These are phyloP conservation scores for Periconia sp. DNA, from an alignment of 2,329 filamentous ascomycete genomes.

Conservation along the genomic window DNA sequence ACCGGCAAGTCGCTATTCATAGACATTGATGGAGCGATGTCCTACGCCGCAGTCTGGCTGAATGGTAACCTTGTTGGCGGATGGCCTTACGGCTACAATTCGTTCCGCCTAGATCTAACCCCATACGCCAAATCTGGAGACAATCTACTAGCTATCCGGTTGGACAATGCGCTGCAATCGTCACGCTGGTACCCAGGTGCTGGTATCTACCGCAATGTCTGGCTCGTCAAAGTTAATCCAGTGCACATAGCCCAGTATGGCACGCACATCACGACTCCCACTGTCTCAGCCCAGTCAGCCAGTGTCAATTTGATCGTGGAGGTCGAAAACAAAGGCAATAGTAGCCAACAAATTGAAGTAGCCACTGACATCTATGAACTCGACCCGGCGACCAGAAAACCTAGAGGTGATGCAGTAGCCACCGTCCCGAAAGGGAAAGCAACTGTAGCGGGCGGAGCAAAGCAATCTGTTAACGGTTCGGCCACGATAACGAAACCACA, in stretches of 20 bases:
- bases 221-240: constrained; percentile 57
- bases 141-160: constrained; percentile 56
- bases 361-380: constrained; percentile 50
- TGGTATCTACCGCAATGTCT: constrained; percentile 62
- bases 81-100: constrained; percentile 60
- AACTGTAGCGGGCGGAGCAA: too few species aligned
- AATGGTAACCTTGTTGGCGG: constrained; percentile 59
- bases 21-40: constrained; percentile 60
- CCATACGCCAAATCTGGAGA: constrained; percentile 46
- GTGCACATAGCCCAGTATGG: constrained; percentile 58
- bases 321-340: constrained; percentile 53
- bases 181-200: constrained; percentile 63
- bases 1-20: constrained; percentile 52
- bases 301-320: constrained; percentile 53
- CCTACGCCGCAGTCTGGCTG: constrained; percentile 59
- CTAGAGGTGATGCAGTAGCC: constrained; percentile 34
- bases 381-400: constrained; percentile 38
- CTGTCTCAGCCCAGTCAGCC: constrained; percentile 54
- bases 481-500: constrained; percentile 41
- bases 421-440: too few species aligned
- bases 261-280: constrained; percentile 55
- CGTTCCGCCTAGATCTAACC: constrained; percentile 59
- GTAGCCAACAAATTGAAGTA: constrained; percentile 45
- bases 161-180: constrained; percentile 57
- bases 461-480: constrained; percentile 26